Percentiles rank a stretch among this genome's conserved stretches.
Evolutionary conservation across 2,329 filamentous ascomycete genomes (phyloP).

Genomic region (Xylaria sp.): DNA sequence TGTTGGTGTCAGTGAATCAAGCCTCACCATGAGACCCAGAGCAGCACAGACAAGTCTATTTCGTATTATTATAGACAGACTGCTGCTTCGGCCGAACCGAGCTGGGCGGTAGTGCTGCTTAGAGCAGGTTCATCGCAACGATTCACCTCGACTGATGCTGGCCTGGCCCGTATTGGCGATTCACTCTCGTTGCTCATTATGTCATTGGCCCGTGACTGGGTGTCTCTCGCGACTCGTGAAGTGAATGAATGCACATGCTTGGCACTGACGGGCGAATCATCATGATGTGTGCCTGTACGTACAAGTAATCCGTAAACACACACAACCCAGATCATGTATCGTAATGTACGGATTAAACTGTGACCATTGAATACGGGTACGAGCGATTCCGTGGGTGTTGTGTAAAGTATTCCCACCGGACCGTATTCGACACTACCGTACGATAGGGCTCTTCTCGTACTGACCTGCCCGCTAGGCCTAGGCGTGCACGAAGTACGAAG

Average conservation of each 20-base stretch:
- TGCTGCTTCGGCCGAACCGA: not conserved
- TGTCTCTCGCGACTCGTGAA: constrained; percentile 1
- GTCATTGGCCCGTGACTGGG: not conserved
- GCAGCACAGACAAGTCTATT: not conserved
- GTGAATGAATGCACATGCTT: not conserved
- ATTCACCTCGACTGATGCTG: not conserved
- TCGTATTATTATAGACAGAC: not conserved
- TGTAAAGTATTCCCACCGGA: not conserved
- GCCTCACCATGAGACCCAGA: not conserved
- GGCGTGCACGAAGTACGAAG: not conserved
- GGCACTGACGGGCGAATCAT: not conserved
- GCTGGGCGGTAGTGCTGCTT: not conserved
- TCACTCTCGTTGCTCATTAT: not conserved
- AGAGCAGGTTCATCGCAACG: not conserved
- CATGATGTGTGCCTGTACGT: not conserved
- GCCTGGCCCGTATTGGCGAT: not conserved
- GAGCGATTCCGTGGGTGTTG: not conserved
- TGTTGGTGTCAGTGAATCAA: not conserved
- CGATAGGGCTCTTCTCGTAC: too few species aligned
- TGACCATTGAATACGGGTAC: not conserved
- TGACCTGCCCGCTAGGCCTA: not conserved
- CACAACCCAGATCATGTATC: too few species aligned
- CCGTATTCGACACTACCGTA: too few species aligned
- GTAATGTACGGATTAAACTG: not conserved
- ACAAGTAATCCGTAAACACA: too few species aligned